Conservation (phyloP, 2,329 filamentous ascomycete species). For the Elsinoe arachidis region DNA sequence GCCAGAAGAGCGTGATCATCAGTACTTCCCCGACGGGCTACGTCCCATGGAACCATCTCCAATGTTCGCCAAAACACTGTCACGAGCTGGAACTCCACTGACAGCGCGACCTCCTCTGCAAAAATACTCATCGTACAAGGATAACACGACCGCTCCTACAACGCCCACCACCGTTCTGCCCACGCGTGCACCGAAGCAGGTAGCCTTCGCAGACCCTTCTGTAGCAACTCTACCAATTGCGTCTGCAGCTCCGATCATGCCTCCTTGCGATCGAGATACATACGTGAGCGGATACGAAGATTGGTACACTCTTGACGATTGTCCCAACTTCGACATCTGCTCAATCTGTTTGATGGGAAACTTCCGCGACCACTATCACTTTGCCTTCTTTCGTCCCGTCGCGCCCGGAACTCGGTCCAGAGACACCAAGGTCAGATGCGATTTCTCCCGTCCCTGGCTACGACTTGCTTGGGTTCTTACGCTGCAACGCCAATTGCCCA, state of each 20-base stretch:
- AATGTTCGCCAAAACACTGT: slow-evolving; percentile 12
- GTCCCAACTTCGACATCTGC: slow-evolving; percentile 69
- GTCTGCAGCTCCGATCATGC: slow-evolving; percentile 22
- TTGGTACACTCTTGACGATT: slow-evolving; percentile 69
- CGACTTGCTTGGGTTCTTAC: slow-evolving; percentile 77
- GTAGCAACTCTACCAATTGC: not conserved
- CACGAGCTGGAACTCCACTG: slow-evolving; percentile 7
- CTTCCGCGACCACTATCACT: slow-evolving; percentile 60
- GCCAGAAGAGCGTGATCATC: slow-evolving; percentile 36
- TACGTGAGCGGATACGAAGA: slow-evolving; percentile 58
- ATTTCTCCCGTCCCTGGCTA: slow-evolving; percentile 75
- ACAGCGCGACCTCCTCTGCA: not conserved
- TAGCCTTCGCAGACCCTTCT: not conserved
- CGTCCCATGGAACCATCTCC: slow-evolving; percentile 17
- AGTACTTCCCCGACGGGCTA: slow-evolving; percentile 24
- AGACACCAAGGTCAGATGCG: slow-evolving; percentile 54
- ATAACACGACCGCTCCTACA: slow-evolving; percentile 1
- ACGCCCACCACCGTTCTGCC: not conserved
- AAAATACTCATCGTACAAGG: slow-evolving; percentile 7
- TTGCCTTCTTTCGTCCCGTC: slow-evolving; percentile 55
- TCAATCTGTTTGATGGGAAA: slow-evolving; percentile 67
- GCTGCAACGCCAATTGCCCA: slow-evolving; percentile 57
- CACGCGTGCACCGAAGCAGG: not conserved
- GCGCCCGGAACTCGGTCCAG: slow-evolving; percentile 34
- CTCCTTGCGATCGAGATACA: slow-evolving; percentile 60